Base-by-base conservation (phyloP, 2,329 filamentous ascomycete species). In the Sporothrix brunneoviolacea region DNA sequence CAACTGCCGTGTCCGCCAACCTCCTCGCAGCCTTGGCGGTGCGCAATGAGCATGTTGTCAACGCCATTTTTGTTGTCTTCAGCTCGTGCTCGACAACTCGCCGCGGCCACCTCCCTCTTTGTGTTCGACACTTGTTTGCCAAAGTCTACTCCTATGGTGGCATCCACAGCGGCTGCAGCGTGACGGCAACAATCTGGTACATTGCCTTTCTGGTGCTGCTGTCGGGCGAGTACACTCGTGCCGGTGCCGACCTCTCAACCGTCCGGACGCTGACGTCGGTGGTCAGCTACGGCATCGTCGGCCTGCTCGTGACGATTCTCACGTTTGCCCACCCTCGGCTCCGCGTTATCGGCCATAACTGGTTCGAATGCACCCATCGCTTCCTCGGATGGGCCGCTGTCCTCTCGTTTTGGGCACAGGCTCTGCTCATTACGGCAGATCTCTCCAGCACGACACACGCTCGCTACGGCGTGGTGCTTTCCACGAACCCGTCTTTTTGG, bases 331-430 rank as follows among this genome's bases (percentile, higher is more conserved):
- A 64, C 53, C 64, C 66, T 0, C 51, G 54, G 1, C 36, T 67
- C 2, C 60, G 66, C 12, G 53, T 59, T 8, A 54, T 56, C 16
- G 54, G 59, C 27, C 66, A 69, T 53, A 63, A 68, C 57, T 58
- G 55, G 43, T 69, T 69, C 43, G 66, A 69, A 54, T 55, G 57
- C 21, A 59, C 62, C 15, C 66, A 69, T 49, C 65, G 66, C 19
- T 66, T 67, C 56, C 56, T 62, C 41, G 66, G 65, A 13, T 69
- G 66, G 65, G 41, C 58, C 2, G 59, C 59, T 22, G 50, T 61
- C 5, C 16, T 67, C 2, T 66, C 88, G 28, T 83, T 90, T 61
- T 85, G 86, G 77, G 73, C 64, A 1, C 77, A 85, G 53, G 73
- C 77, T 8, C 61, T 86, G 37, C 66, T 86, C 9, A 67, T 78